phyloP scores from a whole-genome alignment of 2,329 filamentous ascomycete genomes.

The Talaromyces funiculosus region DNA sequence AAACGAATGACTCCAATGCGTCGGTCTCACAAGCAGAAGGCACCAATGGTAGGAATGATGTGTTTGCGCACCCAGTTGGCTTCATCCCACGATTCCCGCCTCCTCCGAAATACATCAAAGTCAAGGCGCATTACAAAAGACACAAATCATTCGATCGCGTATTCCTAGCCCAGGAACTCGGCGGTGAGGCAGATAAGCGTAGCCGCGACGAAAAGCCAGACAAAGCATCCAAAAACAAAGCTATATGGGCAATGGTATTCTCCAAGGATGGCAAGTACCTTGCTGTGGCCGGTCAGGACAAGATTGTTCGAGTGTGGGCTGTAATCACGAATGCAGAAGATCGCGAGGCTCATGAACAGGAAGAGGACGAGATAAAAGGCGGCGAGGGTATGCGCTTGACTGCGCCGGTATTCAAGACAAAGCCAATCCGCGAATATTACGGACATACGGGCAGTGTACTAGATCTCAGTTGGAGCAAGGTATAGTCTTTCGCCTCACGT shows the following conservation, averaged over 20 bases:
- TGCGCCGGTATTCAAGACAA: slow-evolving; percentile 81
- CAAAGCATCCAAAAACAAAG: slow-evolving; percentile 41
- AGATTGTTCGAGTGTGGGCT: slow-evolving; percentile 78
- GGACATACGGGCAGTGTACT: slow-evolving; percentile 83
- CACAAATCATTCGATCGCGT: slow-evolving; percentile 74
- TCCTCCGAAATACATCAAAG: slow-evolving; percentile 84
- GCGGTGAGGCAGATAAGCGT: slow-evolving; percentile 47
- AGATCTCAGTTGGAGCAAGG: slow-evolving; percentile 94
- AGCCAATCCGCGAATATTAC: slow-evolving; percentile 70
- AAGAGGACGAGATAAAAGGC: slow-evolving; percentile 50
- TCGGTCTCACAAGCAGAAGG: slow-evolving; percentile 66
- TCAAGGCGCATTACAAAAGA: slow-evolving; percentile 75
- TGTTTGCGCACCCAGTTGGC: slow-evolving; percentile 73
- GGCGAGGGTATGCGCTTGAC: slow-evolving; percentile 61
- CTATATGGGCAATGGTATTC: slow-evolving; percentile 89
- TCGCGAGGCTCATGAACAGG: slow-evolving; percentile 64
- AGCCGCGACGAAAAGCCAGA: slow-evolving; percentile 25
- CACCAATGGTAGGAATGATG: slow-evolving; percentile 56
- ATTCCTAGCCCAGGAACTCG: slow-evolving; percentile 89
- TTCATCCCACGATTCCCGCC: slow-evolving; percentile 84
- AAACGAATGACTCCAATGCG: slow-evolving; percentile 50
- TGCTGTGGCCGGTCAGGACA: slow-evolving; percentile 86
- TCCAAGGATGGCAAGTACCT: slow-evolving; percentile 87
- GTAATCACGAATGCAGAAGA: slow-evolving; percentile 81
- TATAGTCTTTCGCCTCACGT: slow-evolving; percentile 24